phyloP scores from a whole-genome alignment of 2,329 filamentous ascomycete species.

The Bipolaris zeicola region DNA sequence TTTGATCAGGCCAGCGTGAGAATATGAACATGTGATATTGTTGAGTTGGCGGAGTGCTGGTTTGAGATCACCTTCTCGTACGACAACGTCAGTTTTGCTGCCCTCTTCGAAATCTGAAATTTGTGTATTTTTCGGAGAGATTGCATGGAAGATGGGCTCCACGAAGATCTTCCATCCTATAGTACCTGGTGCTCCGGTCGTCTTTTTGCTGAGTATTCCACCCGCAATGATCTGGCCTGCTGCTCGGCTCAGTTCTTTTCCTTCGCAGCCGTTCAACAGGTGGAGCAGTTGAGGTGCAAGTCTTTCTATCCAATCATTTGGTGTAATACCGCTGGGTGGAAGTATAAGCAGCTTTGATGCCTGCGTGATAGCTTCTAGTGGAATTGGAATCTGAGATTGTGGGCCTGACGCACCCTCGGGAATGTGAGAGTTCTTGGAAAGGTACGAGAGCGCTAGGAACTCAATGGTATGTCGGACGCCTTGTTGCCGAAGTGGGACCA shows the following conservation, averaged over 20 bases:
- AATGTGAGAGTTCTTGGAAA: constrained; percentile 54
- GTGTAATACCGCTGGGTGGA: constrained; percentile 60
- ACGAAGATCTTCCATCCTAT: constrained; percentile 67
- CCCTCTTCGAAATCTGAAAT: constrained; percentile 12
- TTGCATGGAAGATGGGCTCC: constrained; percentile 59
- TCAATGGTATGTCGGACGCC: constrained; percentile 72
- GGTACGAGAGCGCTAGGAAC: constrained; percentile 72
- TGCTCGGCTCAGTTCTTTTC: constrained; percentile 63
- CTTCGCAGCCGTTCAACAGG: constrained; percentile 66
- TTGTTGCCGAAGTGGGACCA: constrained; percentile 64
- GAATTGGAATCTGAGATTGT: constrained; percentile 62
- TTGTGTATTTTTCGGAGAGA: constrained; percentile 53
- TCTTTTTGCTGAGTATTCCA: constrained; percentile 68
- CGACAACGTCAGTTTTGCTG: constrained; percentile 55
- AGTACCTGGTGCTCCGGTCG: constrained; percentile 66
- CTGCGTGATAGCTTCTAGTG: constrained; percentile 69
- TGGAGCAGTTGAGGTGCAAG: constrained; percentile 66
- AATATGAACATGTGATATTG: constrained; percentile 65
- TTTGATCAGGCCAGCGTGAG: constrained; percentile 68
- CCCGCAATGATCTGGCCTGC: constrained; percentile 68
- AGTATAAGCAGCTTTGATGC: constrained; percentile 66
- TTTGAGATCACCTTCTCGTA: constrained; percentile 56
- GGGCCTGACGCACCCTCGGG: constrained; percentile 32
- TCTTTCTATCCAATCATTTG: constrained; percentile 64
- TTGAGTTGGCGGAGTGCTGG: constrained; percentile 61